phyloP scores from a whole-genome alignment of 306 rosid species.

The Dicorynia guianensis region DNA sequence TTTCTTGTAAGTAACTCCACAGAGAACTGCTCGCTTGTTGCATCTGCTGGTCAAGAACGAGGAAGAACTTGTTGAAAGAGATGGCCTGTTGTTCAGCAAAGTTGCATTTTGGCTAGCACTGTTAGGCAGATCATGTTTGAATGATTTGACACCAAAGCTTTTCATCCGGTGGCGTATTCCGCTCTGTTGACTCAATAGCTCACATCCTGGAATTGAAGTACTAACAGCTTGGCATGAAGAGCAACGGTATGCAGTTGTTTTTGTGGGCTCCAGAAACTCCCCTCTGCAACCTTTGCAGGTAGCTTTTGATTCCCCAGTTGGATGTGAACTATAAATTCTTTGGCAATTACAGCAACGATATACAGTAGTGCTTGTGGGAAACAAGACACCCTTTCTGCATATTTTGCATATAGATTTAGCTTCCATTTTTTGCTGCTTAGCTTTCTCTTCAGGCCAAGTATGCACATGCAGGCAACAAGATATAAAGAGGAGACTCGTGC shows the following conservation, averaged over 20 bases:
- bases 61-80: constrained; percentile 15
- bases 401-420: constrained; percentile 24
- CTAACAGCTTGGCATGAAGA: constrained; percentile 28
- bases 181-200: constrained; percentile 25
- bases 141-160: constrained; percentile 33
- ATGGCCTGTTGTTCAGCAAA: constrained; percentile 15
- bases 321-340: constrained; percentile 25
- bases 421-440: constrained; percentile 39
- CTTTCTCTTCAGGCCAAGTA: not conserved
- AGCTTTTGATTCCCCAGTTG: constrained; percentile 33
- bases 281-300: constrained; percentile 26
- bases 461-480: constrained; percentile 13
- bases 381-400: constrained; percentile 38
- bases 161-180: constrained; percentile 34
- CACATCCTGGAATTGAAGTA: constrained; percentile 28
- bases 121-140: constrained; percentile 28
- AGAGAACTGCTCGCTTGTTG: constrained; percentile 77
- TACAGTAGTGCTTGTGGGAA: constrained; percentile 15
- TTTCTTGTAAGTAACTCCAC: constrained; percentile 69
- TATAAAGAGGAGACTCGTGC: constrained; percentile 33
- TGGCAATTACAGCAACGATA: constrained; percentile 18
- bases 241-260: not conserved
- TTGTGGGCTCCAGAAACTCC: constrained; percentile 17
- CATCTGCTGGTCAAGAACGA: constrained; percentile 24
- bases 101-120: constrained; percentile 11